Evolutionary conservation across 495 filamentous ascomycete genomes (phyloP).

Genomic region (Neurospora sp.): DNA sequence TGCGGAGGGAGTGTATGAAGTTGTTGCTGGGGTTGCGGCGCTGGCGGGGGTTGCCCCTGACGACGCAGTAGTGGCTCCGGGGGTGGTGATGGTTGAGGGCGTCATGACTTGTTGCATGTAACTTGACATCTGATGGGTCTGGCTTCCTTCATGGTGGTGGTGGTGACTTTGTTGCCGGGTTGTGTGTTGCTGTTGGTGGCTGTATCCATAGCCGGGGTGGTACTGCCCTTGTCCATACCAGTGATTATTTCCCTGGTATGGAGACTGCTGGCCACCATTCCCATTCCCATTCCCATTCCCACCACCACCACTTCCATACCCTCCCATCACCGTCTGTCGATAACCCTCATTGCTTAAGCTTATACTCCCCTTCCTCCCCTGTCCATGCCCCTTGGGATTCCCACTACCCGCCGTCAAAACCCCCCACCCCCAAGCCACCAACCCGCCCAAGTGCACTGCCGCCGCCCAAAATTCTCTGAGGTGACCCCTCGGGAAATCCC

Average conservation of each 20-base stretch:
- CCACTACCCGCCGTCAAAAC: conserved; percentile 26
- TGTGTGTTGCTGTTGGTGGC: not conserved
- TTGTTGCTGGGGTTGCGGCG: not conserved
- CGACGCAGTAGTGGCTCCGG: not conserved
- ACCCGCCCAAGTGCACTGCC: conserved; percentile 47
- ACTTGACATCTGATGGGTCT: not conserved
- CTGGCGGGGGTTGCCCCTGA: not conserved
- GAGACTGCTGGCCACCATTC: too few species aligned
- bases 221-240: too few species aligned
- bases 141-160: not conserved
- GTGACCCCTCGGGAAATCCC: too few species aligned
- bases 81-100: not conserved
- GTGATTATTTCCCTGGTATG: too few species aligned
- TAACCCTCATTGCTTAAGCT: not conserved
- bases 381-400: not conserved
- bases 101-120: not conserved
- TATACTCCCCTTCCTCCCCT: not conserved
- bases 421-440: conserved; percentile 53
- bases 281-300: not conserved
- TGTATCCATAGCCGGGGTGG: not conserved
- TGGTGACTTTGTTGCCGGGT: too few species aligned
- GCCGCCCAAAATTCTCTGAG: conserved; percentile 55
- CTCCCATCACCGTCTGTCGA: not conserved
- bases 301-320: not conserved
- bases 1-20: not conserved